These are phyloP conservation scores for Aspergillus sp. DNA, from an alignment of 2,329 filamentous ascomycete genomes.

Conservation along the genomic window DNA sequence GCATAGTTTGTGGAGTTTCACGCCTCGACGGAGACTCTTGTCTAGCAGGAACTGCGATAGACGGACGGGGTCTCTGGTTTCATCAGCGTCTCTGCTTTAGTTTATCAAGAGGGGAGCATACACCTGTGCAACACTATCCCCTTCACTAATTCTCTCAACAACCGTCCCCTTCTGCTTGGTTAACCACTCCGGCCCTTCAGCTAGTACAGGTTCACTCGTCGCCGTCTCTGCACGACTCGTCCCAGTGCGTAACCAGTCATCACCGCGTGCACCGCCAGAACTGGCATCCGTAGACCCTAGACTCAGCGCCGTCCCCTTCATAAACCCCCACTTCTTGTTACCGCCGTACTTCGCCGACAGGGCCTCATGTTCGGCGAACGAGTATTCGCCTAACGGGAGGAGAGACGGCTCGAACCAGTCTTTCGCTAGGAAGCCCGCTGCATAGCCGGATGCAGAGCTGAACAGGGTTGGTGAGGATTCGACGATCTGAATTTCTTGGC, in stretches of 20 bases:
- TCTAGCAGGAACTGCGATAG: slow-evolving; percentile 67
- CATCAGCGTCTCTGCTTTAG: not conserved
- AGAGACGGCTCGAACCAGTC: slow-evolving; percentile 68
- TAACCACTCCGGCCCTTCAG: slow-evolving; percentile 58
- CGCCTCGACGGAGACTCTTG: slow-evolving; percentile 58
- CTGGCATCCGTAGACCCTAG: slow-evolving; percentile 43
- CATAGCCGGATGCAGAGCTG: slow-evolving; percentile 70
- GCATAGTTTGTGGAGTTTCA: slow-evolving; percentile 66
- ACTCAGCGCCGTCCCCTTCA: slow-evolving; percentile 59
- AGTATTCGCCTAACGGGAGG: slow-evolving; percentile 62
- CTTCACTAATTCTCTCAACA: slow-evolving; percentile 62
- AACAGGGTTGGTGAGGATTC: slow-evolving; percentile 64
- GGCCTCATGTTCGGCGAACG: slow-evolving; percentile 66
- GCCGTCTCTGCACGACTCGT: slow-evolving; percentile 61
- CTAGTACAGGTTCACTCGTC: slow-evolving; percentile 34
- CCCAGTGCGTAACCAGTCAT: slow-evolving; percentile 67
- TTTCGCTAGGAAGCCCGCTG: slow-evolving; percentile 70
- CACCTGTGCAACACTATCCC: slow-evolving; percentile 64
- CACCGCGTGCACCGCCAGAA: slow-evolving; percentile 48
- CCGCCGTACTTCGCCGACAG: slow-evolving; percentile 64
- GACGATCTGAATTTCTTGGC: slow-evolving; percentile 54
- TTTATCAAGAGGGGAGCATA: slow-evolving; percentile 37
- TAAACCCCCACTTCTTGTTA: slow-evolving; percentile 58
- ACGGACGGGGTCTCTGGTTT: slow-evolving; percentile 60
- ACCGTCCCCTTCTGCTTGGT: slow-evolving; percentile 54